These are phyloP conservation scores for Monosporozyma unispora DNA, from an alignment of 805 yeast species.

Conservation along the genomic window DNA sequence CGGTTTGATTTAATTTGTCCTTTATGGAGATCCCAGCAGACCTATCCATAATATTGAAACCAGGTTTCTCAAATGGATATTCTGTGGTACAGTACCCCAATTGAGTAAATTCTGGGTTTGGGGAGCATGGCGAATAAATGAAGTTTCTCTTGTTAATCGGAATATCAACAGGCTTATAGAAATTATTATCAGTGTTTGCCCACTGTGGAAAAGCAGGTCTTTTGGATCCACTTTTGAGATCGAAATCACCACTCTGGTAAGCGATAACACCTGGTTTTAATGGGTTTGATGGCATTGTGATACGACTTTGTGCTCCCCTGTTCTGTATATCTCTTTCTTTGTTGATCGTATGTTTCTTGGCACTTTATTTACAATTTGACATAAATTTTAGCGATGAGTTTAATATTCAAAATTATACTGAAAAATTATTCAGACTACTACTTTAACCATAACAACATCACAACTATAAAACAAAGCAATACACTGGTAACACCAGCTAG, in stretches of 20 bases:
- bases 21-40: slow-evolving; percentile 46
- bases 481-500: background rate
- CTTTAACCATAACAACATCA: background rate
- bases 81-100: slow-evolving; percentile 66
- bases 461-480: no score
- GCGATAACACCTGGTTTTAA: slow-evolving; percentile 26
- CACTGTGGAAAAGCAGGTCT: slow-evolving; percentile 20
- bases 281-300: background rate
- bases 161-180: slow-evolving; percentile 49
- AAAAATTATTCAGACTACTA: background rate
- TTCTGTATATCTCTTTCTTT: no score
- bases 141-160: slow-evolving; percentile 76
- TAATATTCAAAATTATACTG: no score
- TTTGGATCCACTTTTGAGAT: background rate
- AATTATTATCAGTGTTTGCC: slow-evolving; percentile 13
- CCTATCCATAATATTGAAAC: slow-evolving; percentile 41
- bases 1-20: slow-evolving; percentile 24
- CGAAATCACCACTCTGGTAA: slow-evolving; percentile 23
- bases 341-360: background rate
- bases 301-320: background rate
- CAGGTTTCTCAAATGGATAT: slow-evolving; percentile 43
- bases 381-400: background rate
- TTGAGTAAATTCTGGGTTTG: slow-evolving; percentile 50
- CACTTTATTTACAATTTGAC: background rate
- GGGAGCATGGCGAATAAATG: slow-evolving; percentile 70